Evolutionary conservation across 257 asterid species (phyloP), one percentile per base, ranked within the genome.

Genomic region (Lycium ferocissimum): DNA sequence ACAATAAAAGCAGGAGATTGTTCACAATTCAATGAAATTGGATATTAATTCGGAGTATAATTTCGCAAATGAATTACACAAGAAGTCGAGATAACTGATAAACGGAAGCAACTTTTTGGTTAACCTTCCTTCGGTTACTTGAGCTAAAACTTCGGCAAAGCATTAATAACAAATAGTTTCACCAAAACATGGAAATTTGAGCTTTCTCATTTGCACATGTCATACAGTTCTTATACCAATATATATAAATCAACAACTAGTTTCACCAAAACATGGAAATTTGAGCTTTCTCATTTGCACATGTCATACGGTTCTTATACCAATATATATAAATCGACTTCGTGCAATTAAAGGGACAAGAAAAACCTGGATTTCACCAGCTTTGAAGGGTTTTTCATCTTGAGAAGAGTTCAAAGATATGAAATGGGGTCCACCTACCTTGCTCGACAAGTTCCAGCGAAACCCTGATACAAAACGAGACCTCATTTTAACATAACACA

Each of bases 351-450:
- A 57, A 38, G 18, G 7, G 45, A 75, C 20, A 75, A 69, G 82
- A 9, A 35, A 58, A 6, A 89, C 89, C 91, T 89, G 89, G 65
- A 75, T 49, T 58, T 84, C 83, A 67, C 76, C 90, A 47, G 84
- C 85, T 76, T 86, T 89, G 54, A 87, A 58, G 18, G 87, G 80
- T 61, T 89, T 91, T 76, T 89, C 96, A 4, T 94, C 92, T 43
- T 88, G 89, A 76, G 87, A 89, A 84, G 91, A 79, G 82, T 88
- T 90, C 51, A 89, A 85, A 66, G 91, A 51, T 91, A 87, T 88
- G 83, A 91, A 90, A 80, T 90, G 89, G 72, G 93, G 93, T 76
- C 89, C 83, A 80, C 94, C 84, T 59, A 73, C 92, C 94, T 91
- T 91, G 79, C 88, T 89, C 13, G 91, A 83, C 67, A 85, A 80